phyloP scores from a whole-genome alignment of 306 rosid genomes.

The Vigna trinervia region DNA sequence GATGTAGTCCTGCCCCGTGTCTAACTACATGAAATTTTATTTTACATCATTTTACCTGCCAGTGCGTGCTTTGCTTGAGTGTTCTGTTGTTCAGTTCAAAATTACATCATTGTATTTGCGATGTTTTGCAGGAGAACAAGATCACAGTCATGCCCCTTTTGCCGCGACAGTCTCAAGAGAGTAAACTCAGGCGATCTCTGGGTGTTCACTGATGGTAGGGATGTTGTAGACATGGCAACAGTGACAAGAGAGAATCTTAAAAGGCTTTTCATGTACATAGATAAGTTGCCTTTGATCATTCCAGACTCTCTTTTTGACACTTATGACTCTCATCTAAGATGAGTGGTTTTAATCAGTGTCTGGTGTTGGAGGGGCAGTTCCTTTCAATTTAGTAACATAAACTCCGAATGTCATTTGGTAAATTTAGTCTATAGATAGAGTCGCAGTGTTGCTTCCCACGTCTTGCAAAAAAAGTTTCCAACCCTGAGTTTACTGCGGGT shows the following conservation, averaged over 20 bases:
- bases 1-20: background rate
- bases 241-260: slow-evolving; percentile 84
- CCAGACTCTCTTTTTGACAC: slow-evolving; percentile 82
- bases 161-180: slow-evolving; percentile 91
- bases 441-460: slow-evolving; percentile 64
- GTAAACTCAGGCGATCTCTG: slow-evolving; percentile 92
- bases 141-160: slow-evolving; percentile 93
- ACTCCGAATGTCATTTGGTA: slow-evolving; percentile 47
- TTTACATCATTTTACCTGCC: background rate
- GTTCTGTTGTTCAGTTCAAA: slow-evolving; percentile 18
- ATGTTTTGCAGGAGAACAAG: slow-evolving; percentile 75
- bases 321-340: slow-evolving; percentile 84
- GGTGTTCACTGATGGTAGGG: slow-evolving; percentile 79
- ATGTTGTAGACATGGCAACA: slow-evolving; percentile 76
- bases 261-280: slow-evolving; percentile 90
- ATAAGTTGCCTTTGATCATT: slow-evolving; percentile 80
- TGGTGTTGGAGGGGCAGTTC: slow-evolving; percentile 47
- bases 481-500: slow-evolving; percentile 59
- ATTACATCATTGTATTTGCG: background rate
- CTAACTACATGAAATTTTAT: background rate
- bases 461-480: slow-evolving; percentile 57
- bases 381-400: slow-evolving; percentile 44
- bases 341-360: slow-evolving; percentile 44
- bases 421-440: slow-evolving; percentile 62
- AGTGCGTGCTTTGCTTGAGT: background rate